Evolutionary conservation across 805 yeast genomes (phyloP), one percentile per base, ranked within the genome.

Genomic region (Candida koratica): DNA sequence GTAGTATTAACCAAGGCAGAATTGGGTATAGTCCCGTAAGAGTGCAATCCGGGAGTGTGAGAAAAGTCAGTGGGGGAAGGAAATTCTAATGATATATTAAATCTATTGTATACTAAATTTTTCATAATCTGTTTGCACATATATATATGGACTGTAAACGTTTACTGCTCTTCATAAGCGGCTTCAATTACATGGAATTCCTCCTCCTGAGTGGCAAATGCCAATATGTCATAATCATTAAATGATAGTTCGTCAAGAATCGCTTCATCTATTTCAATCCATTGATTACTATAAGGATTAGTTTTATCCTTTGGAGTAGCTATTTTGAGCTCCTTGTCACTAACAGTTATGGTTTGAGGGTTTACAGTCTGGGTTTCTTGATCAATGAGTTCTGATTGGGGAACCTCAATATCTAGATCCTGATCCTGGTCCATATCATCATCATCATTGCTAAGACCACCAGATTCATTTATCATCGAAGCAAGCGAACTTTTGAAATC

Each of bases 261-360:
- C 17, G 61, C 61, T 20, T 53, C 55, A 6, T 39, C 38, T 8
- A 62, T 36, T 17, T 55, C 61, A 5, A 61, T 48, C 71, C 71
- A 64, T 33, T 55, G 46, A 38, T 60, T 61, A 6, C 48, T 55
- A 35, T 61, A 57, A 1, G 69, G 66, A 2, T 51, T 32, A 25
- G 55, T 55, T 19, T 50, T 54, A 39, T 68, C 70, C 34, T 56
- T 58, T 0, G 74, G 72, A n/a, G 60, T 36, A 0, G 74, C 79
- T 11, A 73, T 38, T 36, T 46, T 53, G 12, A 73, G 48, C 3
- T 56, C 61, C 4, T 46, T 51, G 5, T 37, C 33, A 3, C 25
- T 26, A 5, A 57, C 43, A 6, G 36, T 10, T 8, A 20, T 20
- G 10, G 23, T 10, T 20, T 20, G 7, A 10, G 23, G 10, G 7